Evolutionary conservation across 805 yeast species (phyloP), one percentile per base, ranked within the genome.

Genomic region (Candida succiphila): DNA sequence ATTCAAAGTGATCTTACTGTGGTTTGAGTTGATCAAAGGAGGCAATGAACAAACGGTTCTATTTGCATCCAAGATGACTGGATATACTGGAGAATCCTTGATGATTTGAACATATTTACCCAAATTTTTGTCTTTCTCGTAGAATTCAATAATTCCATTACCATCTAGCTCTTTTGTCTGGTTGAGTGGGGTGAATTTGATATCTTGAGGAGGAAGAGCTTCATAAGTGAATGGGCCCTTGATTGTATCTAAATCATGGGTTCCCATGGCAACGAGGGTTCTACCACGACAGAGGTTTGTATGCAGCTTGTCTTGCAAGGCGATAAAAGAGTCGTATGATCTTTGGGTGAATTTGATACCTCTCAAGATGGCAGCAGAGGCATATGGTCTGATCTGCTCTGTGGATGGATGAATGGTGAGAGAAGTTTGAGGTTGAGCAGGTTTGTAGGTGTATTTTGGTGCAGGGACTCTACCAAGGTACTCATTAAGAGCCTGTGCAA

Each of bases 261-360:
- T 92, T 50, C 99, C 99, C 71, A 89, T 87, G 32, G 98, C 97
- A 36, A 92, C 98, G 47, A 92, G 72, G 23, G 95, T 80, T 72
- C 99, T 84, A 62, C 89, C 84, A 68, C 99, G 89, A 62, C 98
- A 89, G 52, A 92, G 66, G 58, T 92, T 92, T 41, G 94, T 67
- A 64, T 92, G 99, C 45, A 92, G 69, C 61, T 92, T 92, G 60
- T 92, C 99, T 63, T 92, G 99, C 49, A 92, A 67, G 20, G 95
- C 81, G 51, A 92, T 89, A 68, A 92, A 92, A 5, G 97, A 88
- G 38, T 87, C 94, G 57, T 94, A 92, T 13, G 83, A 67, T 60
- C 94, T 75, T 53, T 79, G 80, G 38, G 81, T 83, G 60, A 92
- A 88, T 30, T 66, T 69, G 43, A 92, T 72, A 41, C 82, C 78